Percentiles rank a stretch among this genome's conserved stretches.
Evolutionary conservation across 768 basidiomycete genomes (phyloP).

Genomic region (Neoboletus magnificus): DNA sequence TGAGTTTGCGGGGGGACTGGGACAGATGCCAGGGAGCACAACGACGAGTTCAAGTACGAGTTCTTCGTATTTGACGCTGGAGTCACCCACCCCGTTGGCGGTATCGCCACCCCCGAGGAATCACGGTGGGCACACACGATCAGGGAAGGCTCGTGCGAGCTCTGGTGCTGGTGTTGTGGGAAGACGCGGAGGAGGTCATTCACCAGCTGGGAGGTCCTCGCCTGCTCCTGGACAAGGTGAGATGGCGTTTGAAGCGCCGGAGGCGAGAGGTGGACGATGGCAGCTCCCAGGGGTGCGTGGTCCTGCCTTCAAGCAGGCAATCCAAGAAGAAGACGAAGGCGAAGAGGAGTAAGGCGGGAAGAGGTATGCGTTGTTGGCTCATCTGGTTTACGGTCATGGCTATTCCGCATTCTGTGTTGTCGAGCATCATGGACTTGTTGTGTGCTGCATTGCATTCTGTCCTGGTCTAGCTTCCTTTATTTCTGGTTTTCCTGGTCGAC

Average conservation of each 20-base stretch:
- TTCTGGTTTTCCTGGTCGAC: constrained; percentile 5
- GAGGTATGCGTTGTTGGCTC: constrained; percentile 5
- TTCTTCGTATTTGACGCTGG: constrained; percentile 27
- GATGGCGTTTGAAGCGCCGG: constrained; percentile 43
- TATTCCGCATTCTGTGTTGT: constrained; percentile 11
- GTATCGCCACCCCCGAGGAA: constrained; percentile 50
- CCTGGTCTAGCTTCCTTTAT: not conserved
- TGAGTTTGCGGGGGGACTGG: constrained; percentile 74
- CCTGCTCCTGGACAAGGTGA: constrained; percentile 53
- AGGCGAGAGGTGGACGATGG: constrained; percentile 55
- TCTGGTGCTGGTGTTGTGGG: constrained; percentile 27
- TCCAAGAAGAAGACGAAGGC: constrained; percentile 84
- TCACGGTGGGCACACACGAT: constrained; percentile 39
- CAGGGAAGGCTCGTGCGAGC: constrained; percentile 28
- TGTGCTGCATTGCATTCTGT: constrained; percentile 8
- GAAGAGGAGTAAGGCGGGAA: constrained; percentile 55
- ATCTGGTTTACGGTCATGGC: constrained; percentile 4
- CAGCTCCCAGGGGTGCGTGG: constrained; percentile 71
- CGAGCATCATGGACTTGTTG: constrained; percentile 9
- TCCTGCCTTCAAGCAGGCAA: constrained; percentile 64
- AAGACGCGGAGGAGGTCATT: constrained; percentile 50
- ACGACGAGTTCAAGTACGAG: constrained; percentile 26
- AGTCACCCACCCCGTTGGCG: constrained; percentile 41
- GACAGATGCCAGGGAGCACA: constrained; percentile 45
- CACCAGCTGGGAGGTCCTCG: constrained; percentile 57